These are phyloP conservation scores for Malassezia equina DNA, from an alignment of 1,284 basidiomycete genomes.

Conservation along the genomic window DNA sequence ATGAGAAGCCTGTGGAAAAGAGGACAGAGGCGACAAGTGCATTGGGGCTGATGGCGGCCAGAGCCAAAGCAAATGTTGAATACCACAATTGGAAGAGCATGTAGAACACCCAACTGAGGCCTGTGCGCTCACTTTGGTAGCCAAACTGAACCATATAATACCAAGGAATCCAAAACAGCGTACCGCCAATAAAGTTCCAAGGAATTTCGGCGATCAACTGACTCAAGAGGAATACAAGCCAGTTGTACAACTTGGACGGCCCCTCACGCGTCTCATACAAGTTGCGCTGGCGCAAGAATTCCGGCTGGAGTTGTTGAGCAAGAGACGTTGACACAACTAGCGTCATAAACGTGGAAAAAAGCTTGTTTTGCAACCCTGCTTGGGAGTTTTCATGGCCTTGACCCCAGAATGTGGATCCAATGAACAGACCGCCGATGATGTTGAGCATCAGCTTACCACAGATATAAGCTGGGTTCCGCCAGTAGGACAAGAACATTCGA, in stretches of 20 bases:
- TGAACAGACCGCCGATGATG: constrained; percentile 54
- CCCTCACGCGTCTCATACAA: constrained; percentile 67
- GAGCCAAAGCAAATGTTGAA: constrained; percentile 57
- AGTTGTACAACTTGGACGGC: constrained; percentile 68
- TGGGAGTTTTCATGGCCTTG: constrained; percentile 23
- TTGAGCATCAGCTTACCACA: constrained; percentile 51
- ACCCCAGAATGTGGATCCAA: constrained; percentile 50
- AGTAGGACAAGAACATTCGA: constrained; percentile 38
- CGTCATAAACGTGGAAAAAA: constrained; percentile 56
- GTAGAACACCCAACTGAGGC: constrained; percentile 26
- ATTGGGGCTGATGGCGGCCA: constrained; percentile 60
- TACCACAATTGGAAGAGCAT: constrained; percentile 51
- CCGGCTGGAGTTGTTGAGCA: constrained; percentile 46
- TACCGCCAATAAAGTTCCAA: constrained; percentile 37
- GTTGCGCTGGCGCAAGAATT: constrained; percentile 52
- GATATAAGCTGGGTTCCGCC: constrained; percentile 39
- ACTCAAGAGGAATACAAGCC: constrained; percentile 58
- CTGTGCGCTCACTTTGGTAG: constrained; percentile 17
- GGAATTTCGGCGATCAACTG: constrained; percentile 49
- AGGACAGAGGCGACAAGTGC: constrained; percentile 59
- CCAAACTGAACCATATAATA: constrained; percentile 32
- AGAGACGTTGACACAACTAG: constrained; percentile 36
- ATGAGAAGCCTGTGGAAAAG: constrained; percentile 58
- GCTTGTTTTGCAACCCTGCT: constrained; percentile 59
- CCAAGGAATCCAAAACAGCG: constrained; percentile 36